phyloP scores from a whole-genome alignment of 306 rosid species.

The Benincasa hispida region DNA sequence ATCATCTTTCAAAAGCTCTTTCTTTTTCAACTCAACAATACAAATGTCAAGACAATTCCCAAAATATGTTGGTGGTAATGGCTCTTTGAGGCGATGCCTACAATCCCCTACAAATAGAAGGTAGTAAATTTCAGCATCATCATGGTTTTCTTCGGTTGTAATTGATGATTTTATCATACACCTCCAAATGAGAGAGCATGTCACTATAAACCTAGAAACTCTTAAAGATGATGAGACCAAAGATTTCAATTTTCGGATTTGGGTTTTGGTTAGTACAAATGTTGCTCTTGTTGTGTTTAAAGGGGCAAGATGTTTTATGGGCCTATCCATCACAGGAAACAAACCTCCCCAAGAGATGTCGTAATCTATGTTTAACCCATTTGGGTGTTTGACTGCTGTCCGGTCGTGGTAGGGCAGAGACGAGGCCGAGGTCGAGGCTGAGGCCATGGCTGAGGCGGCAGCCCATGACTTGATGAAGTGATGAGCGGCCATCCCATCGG shows the following conservation, averaged over 20 bases:
- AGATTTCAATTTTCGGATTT: slow-evolving; percentile 10
- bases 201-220: slow-evolving; percentile 13
- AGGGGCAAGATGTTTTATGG: neutral
- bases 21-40: neutral
- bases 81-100: slow-evolving; percentile 5
- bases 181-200: slow-evolving; percentile 23
- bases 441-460: neutral
- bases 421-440: too few relatives aligned
- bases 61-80: slow-evolving; percentile 12
- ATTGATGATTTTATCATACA: slow-evolving; percentile 11
- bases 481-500: slow-evolving; percentile 15
- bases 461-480: slow-evolving; percentile 31
- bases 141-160: neutral
- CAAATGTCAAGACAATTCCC: slow-evolving; percentile 1
- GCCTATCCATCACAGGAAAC: neutral
- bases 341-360: neutral
- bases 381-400: neutral
- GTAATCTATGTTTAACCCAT: neutral
- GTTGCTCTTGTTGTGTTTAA: slow-evolving; percentile 11
- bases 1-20: neutral
- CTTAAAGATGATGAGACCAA: slow-evolving; percentile 4
- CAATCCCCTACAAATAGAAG: slow-evolving; percentile 31
- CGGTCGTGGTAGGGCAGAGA: slow-evolving; percentile 3
- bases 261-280: neutral
- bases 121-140: neutral